A percentile compares a stretch with the other conserved stretches of the same genome.
These are phyloP conservation scores for Spathaspora jeffriesii DNA, from an alignment of 1,139 yeast genomes.

Conservation along the genomic window DNA sequence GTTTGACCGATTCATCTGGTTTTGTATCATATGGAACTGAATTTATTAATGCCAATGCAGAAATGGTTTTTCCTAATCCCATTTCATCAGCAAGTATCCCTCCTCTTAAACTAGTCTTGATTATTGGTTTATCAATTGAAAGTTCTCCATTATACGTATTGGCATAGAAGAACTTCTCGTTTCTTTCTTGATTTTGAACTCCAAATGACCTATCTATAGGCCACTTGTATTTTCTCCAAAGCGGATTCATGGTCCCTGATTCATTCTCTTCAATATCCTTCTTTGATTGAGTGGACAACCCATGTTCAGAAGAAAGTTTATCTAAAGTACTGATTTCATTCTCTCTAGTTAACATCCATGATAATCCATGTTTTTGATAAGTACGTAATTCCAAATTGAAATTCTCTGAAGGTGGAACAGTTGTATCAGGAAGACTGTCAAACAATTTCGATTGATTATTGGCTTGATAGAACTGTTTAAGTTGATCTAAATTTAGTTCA, in stretches of 20 bases:
- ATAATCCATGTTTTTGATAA: slow-evolving; percentile 78
- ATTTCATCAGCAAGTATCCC: slow-evolving; percentile 97
- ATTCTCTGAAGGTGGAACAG: slow-evolving; percentile 53
- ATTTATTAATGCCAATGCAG: slow-evolving; percentile 73
- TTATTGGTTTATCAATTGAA: slow-evolving; percentile 63
- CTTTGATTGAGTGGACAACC: slow-evolving; percentile 30
- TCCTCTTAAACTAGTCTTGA: slow-evolving; percentile 63
- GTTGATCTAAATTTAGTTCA: slow-evolving; percentile 64
- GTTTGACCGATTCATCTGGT: slow-evolving; percentile 15
- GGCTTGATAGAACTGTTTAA: slow-evolving; percentile 71
- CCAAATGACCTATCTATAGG: slow-evolving; percentile 27
- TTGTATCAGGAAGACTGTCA: slow-evolving; percentile 59
- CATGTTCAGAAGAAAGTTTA: slow-evolving; percentile 23
- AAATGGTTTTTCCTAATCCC: slow-evolving; percentile 95
- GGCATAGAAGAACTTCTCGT: slow-evolving; percentile 58
- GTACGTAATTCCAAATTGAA: slow-evolving; percentile 60
- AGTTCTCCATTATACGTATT: slow-evolving; percentile 85
- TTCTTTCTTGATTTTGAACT: slow-evolving; percentile 7
- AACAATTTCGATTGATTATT: slow-evolving; percentile 56
- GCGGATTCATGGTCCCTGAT: slow-evolving; percentile 68
- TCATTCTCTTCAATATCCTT: slow-evolving; percentile 21
- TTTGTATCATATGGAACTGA: slow-evolving; percentile 54
- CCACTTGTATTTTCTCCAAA: slow-evolving; percentile 84
- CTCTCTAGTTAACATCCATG: slow-evolving; percentile 80
- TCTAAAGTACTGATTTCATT: slow-evolving; percentile 48